These are phyloP conservation scores for Nicotiana rustica DNA, from an alignment of 305 asterid species.

Conservation along the genomic window DNA sequence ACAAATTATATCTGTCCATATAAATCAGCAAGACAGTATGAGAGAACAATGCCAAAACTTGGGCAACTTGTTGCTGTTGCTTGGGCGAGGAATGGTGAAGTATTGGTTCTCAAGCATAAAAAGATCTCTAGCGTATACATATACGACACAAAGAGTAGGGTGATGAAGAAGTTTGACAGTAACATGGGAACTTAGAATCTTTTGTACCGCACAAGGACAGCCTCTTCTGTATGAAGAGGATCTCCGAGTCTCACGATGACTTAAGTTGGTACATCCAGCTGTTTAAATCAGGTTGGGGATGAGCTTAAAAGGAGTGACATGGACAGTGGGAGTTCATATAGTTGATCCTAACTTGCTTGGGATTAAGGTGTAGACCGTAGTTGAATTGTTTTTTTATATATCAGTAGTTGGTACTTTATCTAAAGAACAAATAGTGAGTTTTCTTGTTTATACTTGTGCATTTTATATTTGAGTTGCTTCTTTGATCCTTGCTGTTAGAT, in stretches of 20 bases:
- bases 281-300: no score
- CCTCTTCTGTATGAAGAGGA: background rate
- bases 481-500: no score
- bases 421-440: no score
- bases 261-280: background rate
- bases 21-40: background rate
- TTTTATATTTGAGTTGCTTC: no score
- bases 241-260: background rate
- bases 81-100: constrained; percentile 16
- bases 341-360: background rate
- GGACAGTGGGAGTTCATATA: background rate
- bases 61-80: constrained; percentile 34
- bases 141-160: constrained; percentile 15
- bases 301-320: background rate
- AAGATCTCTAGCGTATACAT: background rate
- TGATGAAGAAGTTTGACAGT: constrained; percentile 29
- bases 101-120: constrained; percentile 24
- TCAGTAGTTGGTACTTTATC: background rate
- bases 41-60: constrained; percentile 26
- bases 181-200: constrained; percentile 6
- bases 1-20: background rate
- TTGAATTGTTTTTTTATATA: no score
- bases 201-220: constrained; percentile 10
- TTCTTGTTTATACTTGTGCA: no score
- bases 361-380: background rate